Evolutionary conservation across 1,284 basidiomycete genomes (phyloP), one percentile per base, ranked within the genome.

Genomic region (Sanguinoderma infundibulare): DNA sequence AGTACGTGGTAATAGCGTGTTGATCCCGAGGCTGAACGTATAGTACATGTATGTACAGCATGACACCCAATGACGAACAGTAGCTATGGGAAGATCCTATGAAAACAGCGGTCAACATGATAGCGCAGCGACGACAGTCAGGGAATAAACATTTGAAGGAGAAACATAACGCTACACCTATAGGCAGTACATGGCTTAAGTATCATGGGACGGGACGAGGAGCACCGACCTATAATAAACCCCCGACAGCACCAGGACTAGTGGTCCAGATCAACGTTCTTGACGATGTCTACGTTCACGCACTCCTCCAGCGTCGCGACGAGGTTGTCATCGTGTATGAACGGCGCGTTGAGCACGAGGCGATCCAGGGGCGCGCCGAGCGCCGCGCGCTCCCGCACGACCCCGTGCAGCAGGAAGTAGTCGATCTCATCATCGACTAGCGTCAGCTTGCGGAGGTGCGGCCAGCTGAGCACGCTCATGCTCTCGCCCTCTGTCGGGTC

Each of bases 391-490:
- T 67, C 66, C 22, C 54, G 26, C 42, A 72, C 66, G 38, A 71
- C 66, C 5, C 62, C 64, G 47, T 68, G 58, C 20, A 72, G 63
- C 20, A 62, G 57, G 56, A 68, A 67, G 42, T 71, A 69, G 56
- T 66, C 65, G 38, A 66, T 67, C 53, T 71, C 69, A 54, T 72
- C 69, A 56, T 72, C 69, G 47, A 72, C 60, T 50, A 72, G 53
- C 59, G 70, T 71, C 30, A 72, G 61, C 52, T 64, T 67, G 35
- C 57, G 60, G 38, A 71, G 60, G 36, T 59, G 54, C 42, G 69
- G 71, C 65, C 70, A 68, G 56, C 60, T 63, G 24, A 65, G 57
- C 53, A 51, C 53, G 36, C 53, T 54, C 28, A 24, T 39, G 15
- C 36, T 26, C 53, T 28, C 53, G 26, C 28, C 28, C 38, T 40